A percentile compares a stretch with the other conserved stretches of the same genome.
phyloP scores from a whole-genome alignment of 2,329 filamentous ascomycete genomes.

The Fusarium cyanostomum region DNA sequence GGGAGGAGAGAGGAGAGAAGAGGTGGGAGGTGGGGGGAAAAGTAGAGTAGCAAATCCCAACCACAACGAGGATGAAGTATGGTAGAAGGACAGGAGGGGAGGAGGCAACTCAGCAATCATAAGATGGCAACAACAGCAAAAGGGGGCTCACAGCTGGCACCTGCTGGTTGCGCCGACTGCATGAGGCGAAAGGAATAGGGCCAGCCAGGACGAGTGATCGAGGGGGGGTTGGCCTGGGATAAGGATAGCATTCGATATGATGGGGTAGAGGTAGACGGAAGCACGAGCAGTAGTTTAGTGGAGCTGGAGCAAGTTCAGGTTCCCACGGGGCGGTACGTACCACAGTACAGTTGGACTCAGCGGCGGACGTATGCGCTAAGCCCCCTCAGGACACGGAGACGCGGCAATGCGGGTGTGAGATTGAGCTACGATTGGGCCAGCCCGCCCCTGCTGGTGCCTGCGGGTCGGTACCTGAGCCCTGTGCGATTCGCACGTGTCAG shows the following conservation, averaged over 20 bases:
- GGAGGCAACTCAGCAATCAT: constrained; percentile 11
- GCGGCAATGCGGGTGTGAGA: constrained; percentile 36
- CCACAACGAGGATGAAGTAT: constrained; percentile 8
- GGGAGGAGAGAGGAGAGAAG: constrained; percentile 21
- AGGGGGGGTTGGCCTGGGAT: constrained; percentile 25
- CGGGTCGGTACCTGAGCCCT: constrained; percentile 38
- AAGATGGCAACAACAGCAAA: constrained; percentile 25
- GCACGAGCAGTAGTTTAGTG: constrained; percentile 14
- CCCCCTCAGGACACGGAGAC: constrained; percentile 7
- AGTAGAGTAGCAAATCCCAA: constrained; percentile 23
- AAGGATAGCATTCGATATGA: constrained; percentile 38
- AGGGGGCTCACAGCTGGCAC: constrained; percentile 36
- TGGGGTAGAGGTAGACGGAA: constrained; percentile 36
- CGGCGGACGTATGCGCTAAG: constrained; percentile 17
- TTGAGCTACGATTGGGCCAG: constrained; percentile 26
- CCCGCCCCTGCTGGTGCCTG: not conserved
- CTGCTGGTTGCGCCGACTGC: constrained; percentile 33
- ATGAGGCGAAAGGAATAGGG: constrained; percentile 12
- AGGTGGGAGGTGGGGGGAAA: constrained; percentile 32
- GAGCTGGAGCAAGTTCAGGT: not conserved
- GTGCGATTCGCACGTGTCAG: constrained; percentile 39
- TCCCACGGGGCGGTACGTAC: constrained; percentile 20
- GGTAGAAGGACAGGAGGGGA: constrained; percentile 3
- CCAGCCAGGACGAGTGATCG: constrained; percentile 30
- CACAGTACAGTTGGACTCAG: constrained; percentile 16